Base-by-base conservation (phyloP, 768 basidiomycete genomes). In the Auricularia heimuer region DNA sequence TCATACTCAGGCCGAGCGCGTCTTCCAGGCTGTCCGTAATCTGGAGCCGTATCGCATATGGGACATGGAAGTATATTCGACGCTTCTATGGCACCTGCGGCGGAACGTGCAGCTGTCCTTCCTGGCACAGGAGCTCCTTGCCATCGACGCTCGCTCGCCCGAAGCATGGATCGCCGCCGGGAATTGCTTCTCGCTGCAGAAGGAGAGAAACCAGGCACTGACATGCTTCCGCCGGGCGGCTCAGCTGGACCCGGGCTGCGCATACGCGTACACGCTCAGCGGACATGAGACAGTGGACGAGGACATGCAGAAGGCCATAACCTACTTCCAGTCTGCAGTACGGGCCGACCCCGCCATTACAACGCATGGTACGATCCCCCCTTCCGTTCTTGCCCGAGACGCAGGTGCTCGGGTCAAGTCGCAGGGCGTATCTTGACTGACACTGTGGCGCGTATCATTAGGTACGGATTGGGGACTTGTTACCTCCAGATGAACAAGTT, bases 391-490 rank as follows among this genome's bases (percentile, higher is more conserved):
- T 64, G 21, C 47, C 47, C 47, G 47, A 18, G 18, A 6, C 47
- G 47, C 44, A 51, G 11, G 47, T 6, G 47, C 21, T 51, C 56
- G 67, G 65, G 56, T 72, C 75, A 72, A 76, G 77, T 72, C 69
- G 64, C 67, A 74, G 65, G 76, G 73, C 69, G 58, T 39, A 45
- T 42, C n/a, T 65, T 67, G 63, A 69, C 72, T 67, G 65, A 68
- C 71, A 35, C 62, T 37, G 21, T 63, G 62, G 63, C 42, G 18
- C 47, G 47, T 18, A 51, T 51, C 47, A 18, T 51, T 51, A 98
- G 96, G 96, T 99, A 98, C 76, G 97, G 97, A n/a, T 80, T 99
- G 70, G 97, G 97, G 67, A 92, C 92, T 42, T 98, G 94, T 73
- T 98, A 98, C 80, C 81, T 96, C 74, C 84, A 93, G 71, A 92